A percentile compares a stretch with the other conserved stretches of the same genome.
These are phyloP conservation scores for Cichorium intybus DNA, from an alignment of 140 eudicot species.

Conservation along the genomic window DNA sequence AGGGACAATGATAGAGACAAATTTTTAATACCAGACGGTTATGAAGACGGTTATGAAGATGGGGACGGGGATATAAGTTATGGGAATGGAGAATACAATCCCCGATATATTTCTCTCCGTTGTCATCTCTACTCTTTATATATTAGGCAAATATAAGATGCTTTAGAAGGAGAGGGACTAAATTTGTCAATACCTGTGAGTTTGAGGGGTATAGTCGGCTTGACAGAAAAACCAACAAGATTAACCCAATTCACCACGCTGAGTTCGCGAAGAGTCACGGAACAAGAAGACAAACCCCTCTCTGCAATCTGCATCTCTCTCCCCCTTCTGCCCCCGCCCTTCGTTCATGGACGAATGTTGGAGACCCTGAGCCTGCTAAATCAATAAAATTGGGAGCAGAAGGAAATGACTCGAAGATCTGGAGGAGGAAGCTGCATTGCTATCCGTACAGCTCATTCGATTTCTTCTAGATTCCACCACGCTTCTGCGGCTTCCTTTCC, in stretches of 20 bases:
- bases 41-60: no score
- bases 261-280: conserved; percentile 21
- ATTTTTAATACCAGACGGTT: no score
- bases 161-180: conserved; percentile 1
- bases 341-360: conserved; percentile 3
- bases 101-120: no score
- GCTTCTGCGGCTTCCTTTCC: conserved; percentile 20
- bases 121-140: no score
- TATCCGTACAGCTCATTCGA: conserved; percentile 22
- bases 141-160: not conserved
- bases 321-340: not conserved
- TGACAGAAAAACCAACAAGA: not conserved
- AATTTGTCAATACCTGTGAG: not conserved
- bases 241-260: conserved; percentile 15
- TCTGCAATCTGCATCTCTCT: not conserved
- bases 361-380: not conserved
- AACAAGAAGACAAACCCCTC: conserved; percentile 6
- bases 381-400: not conserved
- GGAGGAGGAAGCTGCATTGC: conserved; percentile 49
- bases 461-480: conserved; percentile 25
- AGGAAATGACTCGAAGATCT: conserved; percentile 38
- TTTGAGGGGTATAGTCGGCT: not conserved
- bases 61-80: no score
- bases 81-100: no score
- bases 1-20: no score